Base-by-base conservation (phyloP, 371 early-diverging fungal species). In the Basidiobolus meristosporus region DNA sequence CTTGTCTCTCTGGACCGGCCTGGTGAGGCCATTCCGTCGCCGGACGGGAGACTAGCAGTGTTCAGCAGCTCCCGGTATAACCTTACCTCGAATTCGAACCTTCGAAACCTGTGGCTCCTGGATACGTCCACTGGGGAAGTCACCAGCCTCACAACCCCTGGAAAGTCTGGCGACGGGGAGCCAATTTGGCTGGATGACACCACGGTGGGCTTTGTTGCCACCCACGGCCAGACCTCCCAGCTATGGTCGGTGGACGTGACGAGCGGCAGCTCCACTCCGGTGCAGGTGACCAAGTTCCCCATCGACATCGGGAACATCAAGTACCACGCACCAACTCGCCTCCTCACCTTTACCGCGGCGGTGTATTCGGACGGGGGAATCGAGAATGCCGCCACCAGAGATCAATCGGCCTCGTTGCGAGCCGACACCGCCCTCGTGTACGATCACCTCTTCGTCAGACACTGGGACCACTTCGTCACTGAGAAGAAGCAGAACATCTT, bases 391-490 rank as follows among this genome's bases (percentile, higher is more conserved):
- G 51, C 59, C 36, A 41, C 49, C 36, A 67, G 65, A 26, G 52
- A 57, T 14, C 42, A 67, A 18, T 41, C 48, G 14, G 7, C 23
- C 15, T 26, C 36, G 12, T 37, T 22, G 11, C 11, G n/a, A 7
- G 20, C 38, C 19, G 72, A 72, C 38, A 57, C 63, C 0, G 70
- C 57, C 10, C 20, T 65, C 15, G 68, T 61, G 5, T 73, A 54
- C 52, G 74, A 77, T 39, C 43, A 63, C 7, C 52, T 80, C 23
- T 75, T 73, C 64, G 72, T 80, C 31, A 60, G 81, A 39, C 81
- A 77, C 38, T 80, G 81, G 81, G 81, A 80, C 47, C 43, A 42
- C 3, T 72, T 63, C 38, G 46, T 63, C 3, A 45, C 56, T 18
- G 58, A 62, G 26, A 63, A 65, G 48, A 43, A 64, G 62, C 59